phyloP scores from a whole-genome alignment of 495 filamentous ascomycete genomes.

The Podospora fimiseda region DNA sequence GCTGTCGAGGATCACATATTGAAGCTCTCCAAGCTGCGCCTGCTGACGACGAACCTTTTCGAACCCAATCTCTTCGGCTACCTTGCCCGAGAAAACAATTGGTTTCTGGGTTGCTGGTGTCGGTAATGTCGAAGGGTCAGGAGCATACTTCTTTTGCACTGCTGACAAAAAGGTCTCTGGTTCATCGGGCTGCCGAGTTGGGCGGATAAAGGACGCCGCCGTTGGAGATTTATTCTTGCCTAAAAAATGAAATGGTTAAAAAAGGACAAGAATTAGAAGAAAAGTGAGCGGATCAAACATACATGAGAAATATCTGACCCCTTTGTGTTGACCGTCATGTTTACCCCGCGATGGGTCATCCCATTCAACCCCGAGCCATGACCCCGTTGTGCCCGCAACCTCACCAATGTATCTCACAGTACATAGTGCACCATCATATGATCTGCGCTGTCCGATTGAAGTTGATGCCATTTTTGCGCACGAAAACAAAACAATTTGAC shows the following conservation, averaged over 20 bases:
- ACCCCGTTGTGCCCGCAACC: constrained; percentile 67
- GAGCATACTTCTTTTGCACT: constrained; percentile 74
- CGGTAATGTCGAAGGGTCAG: constrained; percentile 37
- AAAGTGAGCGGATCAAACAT: constrained; percentile 12
- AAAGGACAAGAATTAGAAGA: neutral
- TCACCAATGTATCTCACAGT: constrained; percentile 79
- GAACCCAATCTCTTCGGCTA: constrained; percentile 92
- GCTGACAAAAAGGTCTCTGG: constrained; percentile 71
- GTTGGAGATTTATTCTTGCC: constrained; percentile 59
- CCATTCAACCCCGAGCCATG: constrained; percentile 97
- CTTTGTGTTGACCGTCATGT: constrained; percentile 77
- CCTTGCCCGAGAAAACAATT: constrained; percentile 72
- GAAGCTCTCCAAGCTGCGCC: constrained; percentile 68
- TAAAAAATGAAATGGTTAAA: constrained; percentile 22
- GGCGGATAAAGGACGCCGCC: constrained; percentile 80
- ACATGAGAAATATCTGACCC: constrained; percentile 81
- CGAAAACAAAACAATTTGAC: no score
- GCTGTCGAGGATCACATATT: constrained; percentile 75
- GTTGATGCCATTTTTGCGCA: constrained; percentile 16
- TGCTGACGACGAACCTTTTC: constrained; percentile 82
- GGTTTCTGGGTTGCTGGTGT: constrained; percentile 24
- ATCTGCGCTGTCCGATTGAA: constrained; percentile 64
- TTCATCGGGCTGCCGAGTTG: constrained; percentile 60
- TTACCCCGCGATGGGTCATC: constrained; percentile 81
- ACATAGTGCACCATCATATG: constrained; percentile 65